Base-by-base conservation (phyloP, 129 eudicot species). In the Artemisia tridentata region DNA sequence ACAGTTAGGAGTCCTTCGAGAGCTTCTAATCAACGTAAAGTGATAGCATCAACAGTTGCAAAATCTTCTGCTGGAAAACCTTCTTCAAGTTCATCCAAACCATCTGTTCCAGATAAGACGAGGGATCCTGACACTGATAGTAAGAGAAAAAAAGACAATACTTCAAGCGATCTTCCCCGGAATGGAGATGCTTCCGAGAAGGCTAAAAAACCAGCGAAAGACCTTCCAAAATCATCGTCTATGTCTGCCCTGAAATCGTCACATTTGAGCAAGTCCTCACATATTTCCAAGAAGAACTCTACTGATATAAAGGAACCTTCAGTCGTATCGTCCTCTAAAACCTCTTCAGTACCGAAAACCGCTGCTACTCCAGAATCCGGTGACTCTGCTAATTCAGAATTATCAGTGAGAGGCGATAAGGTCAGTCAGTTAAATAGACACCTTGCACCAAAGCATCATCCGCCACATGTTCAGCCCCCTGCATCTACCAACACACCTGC, bases 401-500 rank as follows among this genome's bases (percentile, higher is more conserved):
- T 38, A 38, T 38, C 45, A 7, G 45, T 38, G 45, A 38, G 45
- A 38, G 45, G 45, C 11, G 45, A 38, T 38, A 90, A 81, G 78
- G 38, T n/a, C 2, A 73, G 53, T 61, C 88, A 81, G 56, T 23
- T 83, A 57, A 84, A 62, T 75, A 51, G 75, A 56, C 93, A 82
- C 38, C 72, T 72, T 31, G 81, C 86, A 56, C 50, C 87, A 15
- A 87, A 85, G 80, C 74, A 81, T 69, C 77, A 76, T 70, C 55
- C 76, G 34, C 65, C 76, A 58, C 78, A 65, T 55, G 63, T 74
- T 74, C 79, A 77, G 41, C 70, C 86, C 21, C 75, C 79, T 3
- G 65, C 77, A 57, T 60, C 91, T 69, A 75, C 86, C n/a, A 89
- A 62, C 67, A 41, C 86, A 67, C 87, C 83, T 78, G 86, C 97